Evolutionary conservation across 495 filamentous ascomycete genomes (phyloP), one percentile per base, ranked within the genome.

Genomic region (Trichoderma orchidacearum): DNA sequence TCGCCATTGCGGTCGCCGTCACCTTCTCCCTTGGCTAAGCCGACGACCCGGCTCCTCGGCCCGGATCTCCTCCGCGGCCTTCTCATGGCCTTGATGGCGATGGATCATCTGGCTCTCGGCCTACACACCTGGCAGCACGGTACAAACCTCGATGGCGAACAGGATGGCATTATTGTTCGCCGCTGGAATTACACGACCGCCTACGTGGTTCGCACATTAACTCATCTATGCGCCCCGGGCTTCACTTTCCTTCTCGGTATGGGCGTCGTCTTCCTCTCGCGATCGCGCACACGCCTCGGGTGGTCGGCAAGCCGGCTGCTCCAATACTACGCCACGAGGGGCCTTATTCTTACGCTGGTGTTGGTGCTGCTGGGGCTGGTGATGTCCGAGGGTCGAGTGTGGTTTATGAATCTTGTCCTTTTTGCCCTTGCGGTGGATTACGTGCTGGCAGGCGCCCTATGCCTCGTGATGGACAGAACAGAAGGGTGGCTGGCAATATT

Each of bases 211-310:
- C 64, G 68, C 11, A 64, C 61, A 11, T 56, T 70, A 8, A 61
- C 63, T 0, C 67, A 70, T 52, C 61, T 69, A 35, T 70, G 66
- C 56, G 68, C 65, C 12, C 68, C 68, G 11, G 68, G 68, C 11
- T 69, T 69, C 41, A 68, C 63, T 5, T 69, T 70, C 34, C 58
- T 70, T 9, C 63, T 70, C 5, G 68, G 68, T n/a, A 68, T 70
- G 60, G 68, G 68, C 31, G 56, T 69, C 7, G 68, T 63, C 1
- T 68, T 69, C 54, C 69, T 70, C 31, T 56, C 63, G 2, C 53
- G 58, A 18, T 69, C 68, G 25, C 62, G 68, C 12, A 59, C 61
- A 7, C 62, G 58, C 11, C 60, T 66, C 0, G 62, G 61, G 3
- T 70, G 68, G 68, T 41, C 58, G 13, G 52, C 56, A 3, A 27